phyloP scores from a whole-genome alignment of 306 rosid genomes.

The Vicia villosa region DNA sequence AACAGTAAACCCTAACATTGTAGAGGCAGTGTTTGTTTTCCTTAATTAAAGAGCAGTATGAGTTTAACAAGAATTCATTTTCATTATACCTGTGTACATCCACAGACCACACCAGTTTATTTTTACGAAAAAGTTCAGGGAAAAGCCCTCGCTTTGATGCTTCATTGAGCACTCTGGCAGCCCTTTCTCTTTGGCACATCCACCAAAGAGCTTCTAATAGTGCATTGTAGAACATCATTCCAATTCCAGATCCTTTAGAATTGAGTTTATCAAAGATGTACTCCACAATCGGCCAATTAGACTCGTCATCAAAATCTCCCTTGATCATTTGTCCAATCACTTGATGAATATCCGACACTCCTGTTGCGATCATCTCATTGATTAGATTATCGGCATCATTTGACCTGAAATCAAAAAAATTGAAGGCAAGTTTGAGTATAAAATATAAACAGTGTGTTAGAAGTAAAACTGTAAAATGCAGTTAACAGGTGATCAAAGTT shows the following conservation, averaged over 20 bases:
- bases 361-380: constrained; percentile 70
- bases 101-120: constrained; percentile 78
- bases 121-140: constrained; percentile 87
- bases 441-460: constrained; percentile 31
- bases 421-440: constrained; percentile 34
- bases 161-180: constrained; percentile 87
- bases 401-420: constrained; percentile 59
- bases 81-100: constrained; percentile 84
- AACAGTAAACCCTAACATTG: constrained; percentile 1
- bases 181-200: constrained; percentile 89
- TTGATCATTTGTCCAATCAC: constrained; percentile 90
- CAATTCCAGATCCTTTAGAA: constrained; percentile 83
- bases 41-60: constrained; percentile 19
- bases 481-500: constrained; percentile 23
- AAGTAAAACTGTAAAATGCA: constrained; percentile 33
- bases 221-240: constrained; percentile 82
- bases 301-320: constrained; percentile 91
- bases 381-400: constrained; percentile 75
- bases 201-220: constrained; percentile 97
- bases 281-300: constrained; percentile 98
- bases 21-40: constrained; percentile 21
- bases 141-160: constrained; percentile 86
- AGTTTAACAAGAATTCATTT: constrained; percentile 26
- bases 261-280: constrained; percentile 92
- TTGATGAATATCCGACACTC: constrained; percentile 84